phyloP scores from a whole-genome alignment of 1,284 basidiomycete species.

The Agaricales sp. region DNA sequence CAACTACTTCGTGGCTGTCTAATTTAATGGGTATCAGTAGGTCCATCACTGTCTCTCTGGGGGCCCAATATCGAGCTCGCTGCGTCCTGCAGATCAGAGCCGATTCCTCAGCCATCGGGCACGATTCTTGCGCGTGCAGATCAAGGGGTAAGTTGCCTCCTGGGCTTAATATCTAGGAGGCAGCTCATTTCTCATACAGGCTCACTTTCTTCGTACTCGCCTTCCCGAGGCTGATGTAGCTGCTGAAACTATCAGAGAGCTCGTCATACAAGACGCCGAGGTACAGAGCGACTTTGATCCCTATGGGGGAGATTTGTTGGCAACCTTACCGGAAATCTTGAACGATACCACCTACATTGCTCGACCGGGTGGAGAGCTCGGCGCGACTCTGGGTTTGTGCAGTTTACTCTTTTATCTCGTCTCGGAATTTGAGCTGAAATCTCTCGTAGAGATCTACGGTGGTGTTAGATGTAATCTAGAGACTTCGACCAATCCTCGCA shows the following conservation, averaged over 20 bases:
- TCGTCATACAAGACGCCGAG: constrained; percentile 35
- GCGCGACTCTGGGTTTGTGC: constrained; percentile 8
- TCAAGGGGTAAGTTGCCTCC: constrained; percentile 40
- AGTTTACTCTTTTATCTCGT: not conserved
- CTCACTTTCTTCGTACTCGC: constrained; percentile 55
- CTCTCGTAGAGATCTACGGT: too few relatives aligned
- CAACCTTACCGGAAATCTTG: constrained; percentile 19
- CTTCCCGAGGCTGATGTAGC: constrained; percentile 65
- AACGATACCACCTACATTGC: constrained; percentile 25
- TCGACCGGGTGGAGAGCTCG: constrained; percentile 55
- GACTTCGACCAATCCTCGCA: not conserved
- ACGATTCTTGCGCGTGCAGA: constrained; percentile 39
- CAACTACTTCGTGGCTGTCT: constrained; percentile 7
- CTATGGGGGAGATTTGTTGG: constrained; percentile 40
- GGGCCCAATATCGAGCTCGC: constrained; percentile 19
- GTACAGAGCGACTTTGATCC: constrained; percentile 38
- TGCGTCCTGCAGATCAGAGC: constrained; percentile 39
- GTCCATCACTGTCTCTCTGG: too few relatives aligned
- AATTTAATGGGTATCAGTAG: too few relatives aligned
- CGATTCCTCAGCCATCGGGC: constrained; percentile 18
- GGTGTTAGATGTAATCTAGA: too few relatives aligned
- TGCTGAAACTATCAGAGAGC: constrained; percentile 46
- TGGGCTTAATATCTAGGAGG: too few relatives aligned
- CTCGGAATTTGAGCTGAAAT: too few relatives aligned
- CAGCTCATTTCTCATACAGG: constrained; percentile 25